Conservation (phyloP, 768 basidiomycete species). For the Tricholoma furcatifolium region DNA sequence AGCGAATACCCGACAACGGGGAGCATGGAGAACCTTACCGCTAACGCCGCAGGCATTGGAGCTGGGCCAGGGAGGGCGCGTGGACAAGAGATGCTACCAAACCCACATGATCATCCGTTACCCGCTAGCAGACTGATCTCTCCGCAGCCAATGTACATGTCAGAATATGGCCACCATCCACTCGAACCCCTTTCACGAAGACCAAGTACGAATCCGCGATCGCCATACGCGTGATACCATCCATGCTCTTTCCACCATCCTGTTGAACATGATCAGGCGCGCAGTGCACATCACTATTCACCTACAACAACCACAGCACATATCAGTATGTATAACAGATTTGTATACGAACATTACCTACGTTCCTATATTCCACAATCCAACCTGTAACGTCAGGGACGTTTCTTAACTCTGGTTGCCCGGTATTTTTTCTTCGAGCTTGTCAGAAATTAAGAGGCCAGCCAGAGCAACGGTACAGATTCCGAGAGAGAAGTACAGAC, state of each 20-base stretch:
- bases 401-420: constrained; percentile 13
- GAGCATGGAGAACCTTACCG: constrained; percentile 36
- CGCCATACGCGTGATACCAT: constrained; percentile 8
- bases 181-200: constrained; percentile 33
- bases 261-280: constrained; percentile 8
- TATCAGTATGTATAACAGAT: constrained; percentile 5
- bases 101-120: constrained; percentile 1
- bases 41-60: constrained; percentile 17
- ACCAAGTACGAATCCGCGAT: constrained; percentile 24
- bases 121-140: constrained; percentile 10
- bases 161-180: constrained; percentile 31
- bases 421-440: constrained; percentile 44
- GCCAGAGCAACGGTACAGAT: constrained; percentile 44
- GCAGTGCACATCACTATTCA: constrained; percentile 8
- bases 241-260: background rate
- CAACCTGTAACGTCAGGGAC: background rate
- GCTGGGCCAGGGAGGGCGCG: constrained; percentile 7
- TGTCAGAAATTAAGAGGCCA: constrained; percentile 50
- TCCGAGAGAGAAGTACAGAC: constrained; percentile 49
- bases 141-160: constrained; percentile 23
- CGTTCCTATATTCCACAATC: constrained; percentile 7
- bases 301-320: constrained; percentile 5
- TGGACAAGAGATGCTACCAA: constrained; percentile 2
- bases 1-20: constrained; percentile 46
- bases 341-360: constrained; percentile 9